Evolutionary conservation across 208 protist species (phyloP).

Genomic region (Acanthamoeba royreba): DNA sequence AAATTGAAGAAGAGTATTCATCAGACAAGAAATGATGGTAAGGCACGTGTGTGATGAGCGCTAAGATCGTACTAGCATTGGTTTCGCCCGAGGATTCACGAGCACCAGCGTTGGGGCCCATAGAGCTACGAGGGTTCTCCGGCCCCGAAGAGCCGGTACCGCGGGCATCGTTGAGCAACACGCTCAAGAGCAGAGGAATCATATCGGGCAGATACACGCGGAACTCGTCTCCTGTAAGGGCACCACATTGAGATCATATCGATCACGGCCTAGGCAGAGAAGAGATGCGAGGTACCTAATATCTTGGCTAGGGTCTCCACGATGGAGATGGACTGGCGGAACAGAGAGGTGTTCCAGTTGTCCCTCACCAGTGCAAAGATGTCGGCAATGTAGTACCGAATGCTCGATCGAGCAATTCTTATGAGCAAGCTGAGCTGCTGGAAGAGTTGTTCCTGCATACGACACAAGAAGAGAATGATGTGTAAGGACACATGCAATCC

Average conservation of each 20-base stretch:
- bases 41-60: background rate
- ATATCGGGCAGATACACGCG: conserved; percentile 84
- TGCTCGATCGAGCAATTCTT: conserved; percentile 82
- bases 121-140: background rate
- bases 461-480: background rate
- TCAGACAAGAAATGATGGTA: background rate
- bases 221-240: conserved; percentile 82
- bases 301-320: conserved; percentile 80
- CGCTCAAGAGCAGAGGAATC: conserved; percentile 79
- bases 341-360: conserved; percentile 68
- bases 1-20: background rate
- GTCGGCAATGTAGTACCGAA: conserved; percentile 78
- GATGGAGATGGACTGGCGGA: conserved; percentile 80
- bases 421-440: conserved; percentile 79
- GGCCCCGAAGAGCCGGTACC: background rate
- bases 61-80: background rate
- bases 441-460: conserved; percentile 80
- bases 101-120: background rate
- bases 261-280: background rate
- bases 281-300: background rate
- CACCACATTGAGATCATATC: too few species aligned
- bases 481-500: too few species aligned
- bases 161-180: conserved; percentile 52
- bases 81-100: background rate
- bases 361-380: conserved; percentile 77